A percentile compares a stretch with the other conserved stretches of the same genome.
These are phyloP conservation scores for Moesziomyces globuligerus DNA, from an alignment of 1,284 basidiomycete species.

Conservation along the genomic window DNA sequence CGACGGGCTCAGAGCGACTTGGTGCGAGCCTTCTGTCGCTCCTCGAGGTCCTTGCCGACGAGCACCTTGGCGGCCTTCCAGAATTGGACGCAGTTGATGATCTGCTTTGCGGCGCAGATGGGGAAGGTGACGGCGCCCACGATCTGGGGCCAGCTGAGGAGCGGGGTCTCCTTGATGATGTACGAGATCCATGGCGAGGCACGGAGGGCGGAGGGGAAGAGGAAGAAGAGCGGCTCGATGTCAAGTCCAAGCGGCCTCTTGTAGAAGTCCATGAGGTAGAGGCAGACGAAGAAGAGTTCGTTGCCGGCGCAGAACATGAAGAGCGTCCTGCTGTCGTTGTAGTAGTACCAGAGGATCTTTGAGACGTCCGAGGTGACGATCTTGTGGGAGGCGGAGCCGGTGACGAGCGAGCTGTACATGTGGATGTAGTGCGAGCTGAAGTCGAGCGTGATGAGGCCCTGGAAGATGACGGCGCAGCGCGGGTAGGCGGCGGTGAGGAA, in stretches of 20 bases:
- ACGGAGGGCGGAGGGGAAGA: slow-evolving; percentile 37
- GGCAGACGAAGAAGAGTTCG: slow-evolving; percentile 93
- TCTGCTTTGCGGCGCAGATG: slow-evolving; percentile 84
- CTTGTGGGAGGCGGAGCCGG: slow-evolving; percentile 93
- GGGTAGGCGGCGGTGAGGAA: slow-evolving; percentile 93
- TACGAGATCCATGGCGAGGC: slow-evolving; percentile 35
- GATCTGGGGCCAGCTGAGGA: slow-evolving; percentile 82
- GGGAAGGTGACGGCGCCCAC: slow-evolving; percentile 77
- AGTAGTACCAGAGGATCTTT: slow-evolving; percentile 89
- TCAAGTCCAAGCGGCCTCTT: slow-evolving; percentile 58
- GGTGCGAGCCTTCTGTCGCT: slow-evolving; percentile 39
- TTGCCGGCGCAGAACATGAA: slow-evolving; percentile 97
- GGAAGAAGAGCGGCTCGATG: slow-evolving; percentile 43
- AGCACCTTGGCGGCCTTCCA: slow-evolving; percentile 96
- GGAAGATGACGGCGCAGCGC: slow-evolving; percentile 82
- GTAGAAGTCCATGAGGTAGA: slow-evolving; percentile 93
- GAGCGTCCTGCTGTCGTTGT: slow-evolving; percentile 87
- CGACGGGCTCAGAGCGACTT: slow-evolving; percentile 22
- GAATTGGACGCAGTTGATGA: slow-evolving; percentile 95
- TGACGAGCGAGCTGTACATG: slow-evolving; percentile 97
- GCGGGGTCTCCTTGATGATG: slow-evolving; percentile 63
- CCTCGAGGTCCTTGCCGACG: slow-evolving; percentile 61
- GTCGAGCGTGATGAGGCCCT: slow-evolving; percentile 94
- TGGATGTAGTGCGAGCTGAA: slow-evolving; percentile 99
- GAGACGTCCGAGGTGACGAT: slow-evolving; percentile 89